Evolutionary conservation across 768 basidiomycete species (phyloP).

Genomic region (Naganishia vishniacii): DNA sequence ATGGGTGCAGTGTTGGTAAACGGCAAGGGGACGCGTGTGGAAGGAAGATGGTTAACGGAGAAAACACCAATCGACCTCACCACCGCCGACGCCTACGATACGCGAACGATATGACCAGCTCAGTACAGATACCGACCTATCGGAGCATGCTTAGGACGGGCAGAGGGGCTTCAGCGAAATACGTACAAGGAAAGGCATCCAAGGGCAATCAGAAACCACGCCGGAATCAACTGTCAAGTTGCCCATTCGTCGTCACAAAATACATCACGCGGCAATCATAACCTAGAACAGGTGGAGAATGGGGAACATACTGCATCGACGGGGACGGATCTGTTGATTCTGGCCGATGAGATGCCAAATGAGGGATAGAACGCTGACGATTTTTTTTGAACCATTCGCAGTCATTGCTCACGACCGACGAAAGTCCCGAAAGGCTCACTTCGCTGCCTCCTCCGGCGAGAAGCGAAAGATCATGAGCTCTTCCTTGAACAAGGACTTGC

Average conservation of each 20-base stretch:
- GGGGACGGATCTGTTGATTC: not conserved
- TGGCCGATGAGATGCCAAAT: not conserved
- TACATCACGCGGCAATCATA: too few species aligned
- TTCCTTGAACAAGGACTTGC: conserved; percentile 87
- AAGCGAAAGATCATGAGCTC: conserved; percentile 98
- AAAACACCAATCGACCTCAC: too few species aligned
- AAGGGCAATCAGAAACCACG: too few species aligned
- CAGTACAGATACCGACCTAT: too few species aligned
- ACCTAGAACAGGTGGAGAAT: too few species aligned
- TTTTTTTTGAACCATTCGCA: conserved; percentile 10
- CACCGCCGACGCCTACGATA: too few species aligned
- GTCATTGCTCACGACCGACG: conserved; percentile 58
- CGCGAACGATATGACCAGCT: too few species aligned
- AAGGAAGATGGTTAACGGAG: not conserved
- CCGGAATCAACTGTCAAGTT: too few species aligned
- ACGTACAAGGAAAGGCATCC: too few species aligned
- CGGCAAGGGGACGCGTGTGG: not conserved
- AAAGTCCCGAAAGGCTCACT: conserved; percentile 98
- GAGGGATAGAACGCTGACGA: conserved; percentile 13
- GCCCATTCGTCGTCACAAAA: too few species aligned
- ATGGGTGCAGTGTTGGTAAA: not conserved
- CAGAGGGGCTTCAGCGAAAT: too few species aligned
- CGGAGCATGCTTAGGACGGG: too few species aligned
- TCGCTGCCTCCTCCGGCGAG: conserved; percentile 85
- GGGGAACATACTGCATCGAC: not conserved